Evolutionary conservation across 176 grass and related monocot species (phyloP).

Genomic region (Carex parvula): DNA sequence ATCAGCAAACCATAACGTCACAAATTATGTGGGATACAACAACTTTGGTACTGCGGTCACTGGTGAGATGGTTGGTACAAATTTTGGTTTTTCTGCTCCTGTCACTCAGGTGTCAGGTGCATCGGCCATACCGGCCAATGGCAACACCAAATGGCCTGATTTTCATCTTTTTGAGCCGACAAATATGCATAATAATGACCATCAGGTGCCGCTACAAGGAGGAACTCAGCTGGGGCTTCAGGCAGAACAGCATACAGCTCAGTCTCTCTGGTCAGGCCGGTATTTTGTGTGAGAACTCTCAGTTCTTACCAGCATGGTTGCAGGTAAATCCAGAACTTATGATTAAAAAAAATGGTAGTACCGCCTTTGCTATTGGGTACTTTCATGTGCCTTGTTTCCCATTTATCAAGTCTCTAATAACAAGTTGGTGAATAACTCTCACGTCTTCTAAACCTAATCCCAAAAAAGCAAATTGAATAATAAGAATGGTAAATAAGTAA

Average conservation of each 20-base stretch:
- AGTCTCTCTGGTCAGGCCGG: constrained; percentile 52
- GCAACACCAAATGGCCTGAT: constrained; percentile 62
- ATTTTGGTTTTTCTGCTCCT: constrained; percentile 54
- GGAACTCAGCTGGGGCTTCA: constrained; percentile 40
- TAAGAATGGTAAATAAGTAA: background rate
- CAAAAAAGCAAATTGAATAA: background rate
- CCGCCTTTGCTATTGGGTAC: background rate
- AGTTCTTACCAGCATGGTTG: constrained; percentile 47
- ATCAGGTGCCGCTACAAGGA: constrained; percentile 38
- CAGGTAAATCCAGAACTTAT: constrained; percentile 35
- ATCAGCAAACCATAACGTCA: constrained; percentile 25
- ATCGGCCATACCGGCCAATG: constrained; percentile 22
- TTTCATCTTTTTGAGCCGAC: constrained; percentile 77
- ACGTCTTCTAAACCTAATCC: background rate
- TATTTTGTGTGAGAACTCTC: constrained; percentile 67
- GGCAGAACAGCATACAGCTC: constrained; percentile 47
- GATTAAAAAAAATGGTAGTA: background rate
- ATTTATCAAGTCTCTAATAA: background rate
- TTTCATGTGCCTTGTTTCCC: background rate
- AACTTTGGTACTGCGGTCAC: constrained; percentile 23
- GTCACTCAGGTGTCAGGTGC: constrained; percentile 42
- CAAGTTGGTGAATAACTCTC: background rate
- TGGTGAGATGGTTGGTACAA: constrained; percentile 33
- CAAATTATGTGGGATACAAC: constrained; percentile 30
- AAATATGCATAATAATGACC: constrained; percentile 41